Evolutionary conservation across 2,329 filamentous ascomycete species (phyloP).

Genomic region (Aspergillus unguis): DNA sequence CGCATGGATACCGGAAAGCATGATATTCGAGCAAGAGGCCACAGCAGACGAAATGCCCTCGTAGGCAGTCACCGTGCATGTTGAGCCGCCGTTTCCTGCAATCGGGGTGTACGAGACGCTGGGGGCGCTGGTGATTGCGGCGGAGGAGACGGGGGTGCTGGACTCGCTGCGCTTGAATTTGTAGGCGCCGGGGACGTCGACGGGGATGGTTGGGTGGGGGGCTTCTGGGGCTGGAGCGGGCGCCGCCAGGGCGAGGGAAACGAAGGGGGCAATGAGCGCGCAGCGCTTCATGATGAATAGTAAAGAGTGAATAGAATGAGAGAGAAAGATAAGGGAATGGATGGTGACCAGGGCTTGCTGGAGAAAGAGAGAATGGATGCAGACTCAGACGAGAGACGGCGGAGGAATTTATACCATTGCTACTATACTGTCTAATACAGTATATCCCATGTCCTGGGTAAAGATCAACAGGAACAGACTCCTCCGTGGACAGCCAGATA

Average conservation of each 20-base stretch:
- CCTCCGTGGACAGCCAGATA: too few relatives aligned
- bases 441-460: too few relatives aligned
- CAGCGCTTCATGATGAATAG: constrained; percentile 22
- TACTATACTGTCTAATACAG: too few relatives aligned
- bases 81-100: constrained; percentile 14
- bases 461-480: too few relatives aligned
- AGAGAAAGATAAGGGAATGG: not conserved
- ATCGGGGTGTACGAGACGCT: too few relatives aligned
- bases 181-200: too few relatives aligned
- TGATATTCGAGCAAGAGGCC: constrained; percentile 42
- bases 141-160: constrained; percentile 19
- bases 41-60: constrained; percentile 36
- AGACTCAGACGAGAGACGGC: too few relatives aligned
- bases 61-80: constrained; percentile 27
- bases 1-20: constrained; percentile 40
- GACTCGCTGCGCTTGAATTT: constrained; percentile 6
- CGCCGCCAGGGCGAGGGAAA: constrained; percentile 20
- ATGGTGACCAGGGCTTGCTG: not conserved
- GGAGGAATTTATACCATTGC: too few relatives aligned
- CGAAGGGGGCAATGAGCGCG: constrained; percentile 22
- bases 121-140: constrained; percentile 1
- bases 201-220: not conserved
- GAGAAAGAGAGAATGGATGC: not conserved
- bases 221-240: constrained; percentile 18
- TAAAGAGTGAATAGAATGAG: constrained; percentile 14